Percentiles rank a stretch among this genome's conserved stretches.
These are phyloP conservation scores for Meripilus lineatus DNA, from an alignment of 1,284 basidiomycete species.

Conservation along the genomic window DNA sequence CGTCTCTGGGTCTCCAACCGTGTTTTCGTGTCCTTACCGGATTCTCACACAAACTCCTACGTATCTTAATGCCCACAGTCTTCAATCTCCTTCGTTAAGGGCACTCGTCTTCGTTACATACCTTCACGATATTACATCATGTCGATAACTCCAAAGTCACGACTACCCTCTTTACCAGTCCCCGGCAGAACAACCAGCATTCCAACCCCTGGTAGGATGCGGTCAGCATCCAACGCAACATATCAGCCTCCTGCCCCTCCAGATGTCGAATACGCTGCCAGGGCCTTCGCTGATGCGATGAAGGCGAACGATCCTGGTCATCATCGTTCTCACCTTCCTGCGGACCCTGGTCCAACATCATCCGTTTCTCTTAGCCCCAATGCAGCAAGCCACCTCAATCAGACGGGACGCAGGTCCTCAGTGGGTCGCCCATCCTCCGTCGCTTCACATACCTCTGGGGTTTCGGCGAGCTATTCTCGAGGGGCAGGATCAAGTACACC, in stretches of 20 bases:
- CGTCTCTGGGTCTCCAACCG: no score
- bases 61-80: not conserved
- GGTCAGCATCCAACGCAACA: slow-evolving; percentile 54
- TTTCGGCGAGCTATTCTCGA: no score
- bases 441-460: slow-evolving; percentile 34
- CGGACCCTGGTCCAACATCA: no score
- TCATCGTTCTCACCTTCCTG: slow-evolving; percentile 55
- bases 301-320: slow-evolving; percentile 72
- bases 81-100: not conserved
- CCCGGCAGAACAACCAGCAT: slow-evolving; percentile 55
- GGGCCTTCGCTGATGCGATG: slow-evolving; percentile 72
- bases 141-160: not conserved
- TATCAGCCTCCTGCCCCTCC: slow-evolving; percentile 27
- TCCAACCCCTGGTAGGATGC: slow-evolving; percentile 64
- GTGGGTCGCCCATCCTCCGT: slow-evolving; percentile 31
- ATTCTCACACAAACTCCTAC: no score
- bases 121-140: not conserved
- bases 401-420: slow-evolving; percentile 37
- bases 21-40: no score
- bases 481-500: slow-evolving; percentile 46
- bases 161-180: slow-evolving; percentile 22
- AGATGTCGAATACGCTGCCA: slow-evolving; percentile 53
- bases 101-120: not conserved
- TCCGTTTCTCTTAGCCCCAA: slow-evolving; percentile 34
- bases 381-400: slow-evolving; percentile 25